Percentiles rank a stretch among this genome's conserved stretches.
These are phyloP conservation scores for Scheffersomyces parashehatae DNA, from an alignment of 1,139 yeast species.

Conservation along the genomic window DNA sequence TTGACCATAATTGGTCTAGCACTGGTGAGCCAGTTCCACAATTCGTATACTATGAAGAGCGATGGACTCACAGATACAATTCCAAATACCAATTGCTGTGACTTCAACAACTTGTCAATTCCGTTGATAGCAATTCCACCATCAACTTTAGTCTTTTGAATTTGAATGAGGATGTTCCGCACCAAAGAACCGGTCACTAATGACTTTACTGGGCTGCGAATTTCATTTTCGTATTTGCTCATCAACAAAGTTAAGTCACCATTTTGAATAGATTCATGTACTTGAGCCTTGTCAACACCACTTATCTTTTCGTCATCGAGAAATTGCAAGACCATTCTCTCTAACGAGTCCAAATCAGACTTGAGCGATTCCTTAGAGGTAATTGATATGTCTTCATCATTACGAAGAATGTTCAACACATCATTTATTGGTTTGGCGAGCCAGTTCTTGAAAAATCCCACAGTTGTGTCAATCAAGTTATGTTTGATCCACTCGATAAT, in stretches of 20 bases:
- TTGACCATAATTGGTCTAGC: conserved; percentile 41
- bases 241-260: conserved; percentile 82
- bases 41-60: conserved; percentile 53
- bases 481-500: conserved; percentile 57
- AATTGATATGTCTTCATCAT: conserved; percentile 76
- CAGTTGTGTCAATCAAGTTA: conserved; percentile 61
- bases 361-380: conserved; percentile 77
- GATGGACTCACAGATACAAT: conserved; percentile 88
- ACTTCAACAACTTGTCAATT: conserved; percentile 82
- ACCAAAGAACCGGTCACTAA: conserved; percentile 67
- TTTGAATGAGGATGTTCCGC: conserved; percentile 78
- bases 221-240: conserved; percentile 76
- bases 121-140: conserved; percentile 90
- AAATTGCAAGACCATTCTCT: conserved; percentile 84
- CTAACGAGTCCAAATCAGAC: conserved; percentile 77
- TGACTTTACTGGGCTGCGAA: conserved; percentile 68
- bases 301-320: conserved; percentile 38
- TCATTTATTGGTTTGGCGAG: conserved; percentile 73
- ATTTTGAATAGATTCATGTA: conserved; percentile 46
- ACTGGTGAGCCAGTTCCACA: conserved; percentile 26
- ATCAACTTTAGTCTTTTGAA: conserved; percentile 94
- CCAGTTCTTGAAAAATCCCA: conserved; percentile 81
- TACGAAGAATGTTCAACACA: conserved; percentile 76
- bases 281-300: conserved; percentile 28
- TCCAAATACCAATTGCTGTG: conserved; percentile 92